Conservation (phyloP, 345 rosid species). For the Isatis tinctoria region DNA sequence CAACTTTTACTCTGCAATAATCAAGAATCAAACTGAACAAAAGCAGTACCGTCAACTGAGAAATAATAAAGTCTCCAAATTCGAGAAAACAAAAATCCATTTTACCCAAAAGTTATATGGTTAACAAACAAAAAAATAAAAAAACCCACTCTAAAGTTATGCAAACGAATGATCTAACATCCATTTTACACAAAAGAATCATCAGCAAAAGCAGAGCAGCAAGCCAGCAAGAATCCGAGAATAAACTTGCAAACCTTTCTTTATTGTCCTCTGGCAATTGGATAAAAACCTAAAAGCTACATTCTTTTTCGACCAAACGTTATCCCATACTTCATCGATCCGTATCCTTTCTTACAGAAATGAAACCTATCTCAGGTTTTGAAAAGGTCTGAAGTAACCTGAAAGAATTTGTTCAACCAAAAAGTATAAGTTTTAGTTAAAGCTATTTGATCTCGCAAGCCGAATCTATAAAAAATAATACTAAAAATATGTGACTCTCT, state of each 20-base stretch:
- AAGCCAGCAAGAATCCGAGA: not conserved
- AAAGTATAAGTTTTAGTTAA: not conserved
- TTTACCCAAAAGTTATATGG: not conserved
- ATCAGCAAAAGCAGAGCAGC: not conserved
- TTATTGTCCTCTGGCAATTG: not conserved
- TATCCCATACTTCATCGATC: not conserved
- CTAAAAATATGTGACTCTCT: not conserved
- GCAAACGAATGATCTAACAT: constrained; percentile 5
- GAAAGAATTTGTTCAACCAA: constrained; percentile 20
- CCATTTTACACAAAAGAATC: constrained; percentile 5
- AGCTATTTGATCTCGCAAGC: not conserved
- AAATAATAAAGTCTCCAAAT: too few relatives aligned
- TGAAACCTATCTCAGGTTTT: constrained; percentile 25
- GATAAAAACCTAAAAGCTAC: not conserved
- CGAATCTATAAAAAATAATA: too few relatives aligned
- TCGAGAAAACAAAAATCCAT: not conserved
- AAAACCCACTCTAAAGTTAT: not conserved
- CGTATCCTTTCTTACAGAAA: not conserved
- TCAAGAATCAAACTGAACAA: too few relatives aligned
- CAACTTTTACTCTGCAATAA: too few relatives aligned
- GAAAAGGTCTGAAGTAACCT: constrained; percentile 63
- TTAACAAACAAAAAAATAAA: too few relatives aligned
- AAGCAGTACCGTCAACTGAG: too few relatives aligned
- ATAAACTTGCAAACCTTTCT: not conserved
- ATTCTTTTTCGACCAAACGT: not conserved